phyloP scores from a whole-genome alignment of 805 yeast species.

The Saccharomyces eubayanus region DNA sequence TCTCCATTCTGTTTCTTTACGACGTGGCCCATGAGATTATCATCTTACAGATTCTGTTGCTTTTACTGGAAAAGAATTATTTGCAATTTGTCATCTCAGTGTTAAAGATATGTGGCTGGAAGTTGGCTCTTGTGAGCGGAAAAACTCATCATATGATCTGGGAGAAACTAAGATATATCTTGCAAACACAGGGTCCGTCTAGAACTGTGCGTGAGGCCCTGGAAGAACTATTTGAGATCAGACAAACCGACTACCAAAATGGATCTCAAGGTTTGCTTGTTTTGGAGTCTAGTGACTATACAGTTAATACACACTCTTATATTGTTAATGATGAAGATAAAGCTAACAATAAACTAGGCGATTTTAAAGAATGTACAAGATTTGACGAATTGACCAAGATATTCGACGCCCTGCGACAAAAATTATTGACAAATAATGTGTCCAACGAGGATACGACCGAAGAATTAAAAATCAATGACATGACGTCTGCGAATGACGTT shows the following conservation, averaged over 20 bases:
- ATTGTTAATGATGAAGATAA: conserved; percentile 8
- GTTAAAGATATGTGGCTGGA: conserved; percentile 45
- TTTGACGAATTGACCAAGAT: conserved; percentile 2
- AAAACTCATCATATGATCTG: conserved; percentile 43
- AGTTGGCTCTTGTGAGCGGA: conserved; percentile 36
- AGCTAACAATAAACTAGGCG: neutral
- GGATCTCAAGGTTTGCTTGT: neutral
- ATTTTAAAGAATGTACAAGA: conserved; percentile 1
- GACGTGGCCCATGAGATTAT: conserved; percentile 50
- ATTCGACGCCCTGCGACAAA: neutral
- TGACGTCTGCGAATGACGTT: conserved; percentile 56
- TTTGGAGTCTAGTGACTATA: conserved; percentile 29
- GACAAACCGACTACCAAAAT: conserved; percentile 36
- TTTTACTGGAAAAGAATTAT: conserved; percentile 40
- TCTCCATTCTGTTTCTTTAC: conserved; percentile 42
- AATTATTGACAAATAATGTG: neutral
- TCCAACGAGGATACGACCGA: conserved; percentile 1
- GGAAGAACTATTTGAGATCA: conserved; percentile 43
- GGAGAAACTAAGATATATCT: conserved; percentile 51
- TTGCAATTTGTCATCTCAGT: conserved; percentile 47
- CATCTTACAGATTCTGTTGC: conserved; percentile 43
- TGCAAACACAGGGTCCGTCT: conserved; percentile 46
- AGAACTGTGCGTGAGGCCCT: conserved; percentile 39
- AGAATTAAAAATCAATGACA: conserved; percentile 41
- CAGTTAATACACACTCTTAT: conserved; percentile 2